Base-by-base conservation (phyloP, 1,139 yeast genomes). In the Lodderomyces theae region DNA sequence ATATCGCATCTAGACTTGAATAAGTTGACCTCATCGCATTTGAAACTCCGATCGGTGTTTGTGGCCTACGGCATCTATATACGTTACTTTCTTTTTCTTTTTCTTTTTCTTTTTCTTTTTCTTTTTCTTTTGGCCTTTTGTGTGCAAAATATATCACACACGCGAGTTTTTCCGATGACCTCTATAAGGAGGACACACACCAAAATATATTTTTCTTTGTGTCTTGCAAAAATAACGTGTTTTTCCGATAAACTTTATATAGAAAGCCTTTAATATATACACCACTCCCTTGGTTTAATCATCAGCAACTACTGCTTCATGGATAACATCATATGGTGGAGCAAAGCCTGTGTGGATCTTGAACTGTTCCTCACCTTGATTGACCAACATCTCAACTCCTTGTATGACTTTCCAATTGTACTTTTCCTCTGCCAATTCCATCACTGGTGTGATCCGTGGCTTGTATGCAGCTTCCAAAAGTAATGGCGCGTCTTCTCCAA, bases 381-480 rank as follows among this genome's bases (percentile, higher is more conserved):
- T 82, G 17, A 89, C 88, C 51, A 92, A 74, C 95, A 92, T 86
- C 53, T 88, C 89, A 32, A 84, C 81, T 15, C 98, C 98, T 19
- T 92, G 87, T 50, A 90, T 75, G 12, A 82, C 82, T 22, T 69
- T 72, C 96, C 96, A 89, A 3, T 59, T 55, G 49, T 63, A 76
- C 51, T 75, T 68, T 34, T 75, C 77, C 33, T 61, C 58, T 2
- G 97, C 96, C 34, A 86, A 58, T 54, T 70, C 69, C 96, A 90
- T 89, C 42, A 90, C 69, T 7, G 95, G 94, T 0, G 97, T 90
- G 11, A 82, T 71, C 30, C 78, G 66, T 15, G 97, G 97, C 60
- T 87, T 88, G 69, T 92, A 92, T 17, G 97, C 95, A 29, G 97
- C 97, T 53, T 92, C 98, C 42, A 92, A 66, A 35, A 92, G 69